Conservation (phyloP, 352 stramenopile species). For the Phytophthora pistaciae region DNA sequence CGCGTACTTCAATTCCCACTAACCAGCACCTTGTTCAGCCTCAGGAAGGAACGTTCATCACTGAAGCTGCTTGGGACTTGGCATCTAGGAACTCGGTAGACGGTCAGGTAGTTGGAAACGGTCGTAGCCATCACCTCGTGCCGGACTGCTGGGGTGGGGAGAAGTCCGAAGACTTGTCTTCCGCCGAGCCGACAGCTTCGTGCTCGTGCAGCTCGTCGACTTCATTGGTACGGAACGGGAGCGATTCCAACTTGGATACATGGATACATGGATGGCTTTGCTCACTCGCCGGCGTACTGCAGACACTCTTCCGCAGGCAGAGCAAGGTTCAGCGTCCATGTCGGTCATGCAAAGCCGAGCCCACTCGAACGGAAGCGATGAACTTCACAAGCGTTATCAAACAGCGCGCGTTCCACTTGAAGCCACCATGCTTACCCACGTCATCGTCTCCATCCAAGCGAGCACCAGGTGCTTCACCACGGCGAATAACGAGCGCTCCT, state of each 20-base stretch:
- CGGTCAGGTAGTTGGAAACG: not conserved
- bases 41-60: constrained; percentile 22
- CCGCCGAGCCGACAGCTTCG: constrained; percentile 8
- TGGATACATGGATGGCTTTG: not conserved
- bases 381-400: constrained; percentile 61
- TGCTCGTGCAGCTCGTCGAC: constrained; percentile 28
- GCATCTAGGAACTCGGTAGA: not conserved
- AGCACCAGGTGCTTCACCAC: constrained; percentile 22
- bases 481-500: constrained; percentile 35
- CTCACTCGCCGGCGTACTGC: not conserved
- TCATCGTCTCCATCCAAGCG: constrained; percentile 33
- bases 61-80: constrained; percentile 25
- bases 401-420: constrained; percentile 70
- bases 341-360: constrained; percentile 11
- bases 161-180: constrained; percentile 19
- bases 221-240: constrained; percentile 28
- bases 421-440: constrained; percentile 36
- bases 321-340: constrained; percentile 38
- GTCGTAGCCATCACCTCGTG: not conserved
- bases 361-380: constrained; percentile 6
- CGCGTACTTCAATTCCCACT: constrained; percentile 1
- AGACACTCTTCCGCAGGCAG: constrained; percentile 32
- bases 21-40: constrained; percentile 3
- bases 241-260: not conserved
- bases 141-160: not conserved